Percentiles rank a stretch among this genome's conserved stretches.
Evolutionary conservation across 371 early-diverging fungal genomes (phyloP).

Genomic region (Mortierella sp.): DNA sequence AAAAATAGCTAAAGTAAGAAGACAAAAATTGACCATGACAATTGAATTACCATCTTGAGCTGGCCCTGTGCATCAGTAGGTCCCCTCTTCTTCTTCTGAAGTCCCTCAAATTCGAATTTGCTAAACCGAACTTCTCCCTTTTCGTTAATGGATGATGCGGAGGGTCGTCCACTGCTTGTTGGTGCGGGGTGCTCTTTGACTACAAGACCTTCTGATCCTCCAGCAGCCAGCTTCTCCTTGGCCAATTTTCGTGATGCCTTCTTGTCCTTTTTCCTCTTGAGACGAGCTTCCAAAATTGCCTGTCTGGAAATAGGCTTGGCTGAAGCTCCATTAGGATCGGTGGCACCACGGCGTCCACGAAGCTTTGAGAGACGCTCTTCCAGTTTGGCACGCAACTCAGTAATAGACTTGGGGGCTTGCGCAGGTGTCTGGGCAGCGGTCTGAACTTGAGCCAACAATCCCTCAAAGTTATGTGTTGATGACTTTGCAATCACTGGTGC

Average conservation of each 20-base stretch:
- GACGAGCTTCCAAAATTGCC: slow-evolving; percentile 81
- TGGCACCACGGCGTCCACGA: slow-evolving; percentile 78
- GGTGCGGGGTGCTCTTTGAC: slow-evolving; percentile 61
- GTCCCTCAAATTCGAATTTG: slow-evolving; percentile 76
- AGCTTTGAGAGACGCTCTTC: slow-evolving; percentile 77
- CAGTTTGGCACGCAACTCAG: slow-evolving; percentile 77
- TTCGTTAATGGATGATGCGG: slow-evolving; percentile 67
- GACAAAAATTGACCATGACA: not conserved
- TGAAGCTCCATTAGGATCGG: slow-evolving; percentile 50
- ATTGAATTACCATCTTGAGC: slow-evolving; percentile 71
- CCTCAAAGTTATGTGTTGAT: slow-evolving; percentile 53
- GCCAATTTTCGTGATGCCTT: slow-evolving; percentile 76
- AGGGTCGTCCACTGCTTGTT: slow-evolving; percentile 51
- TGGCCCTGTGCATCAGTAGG: slow-evolving; percentile 80
- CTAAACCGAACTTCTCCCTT: slow-evolving; percentile 78
- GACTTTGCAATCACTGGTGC: slow-evolving; percentile 53
- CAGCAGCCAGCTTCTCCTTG: slow-evolving; percentile 73
- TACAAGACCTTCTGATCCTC: slow-evolving; percentile 61
- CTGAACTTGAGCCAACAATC: slow-evolving; percentile 51
- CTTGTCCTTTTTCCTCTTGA: slow-evolving; percentile 81
- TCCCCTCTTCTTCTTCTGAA: slow-evolving; percentile 78
- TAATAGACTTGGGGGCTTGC: slow-evolving; percentile 61
- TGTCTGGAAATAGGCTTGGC: slow-evolving; percentile 74
- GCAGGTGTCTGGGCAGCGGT: slow-evolving; percentile 51
- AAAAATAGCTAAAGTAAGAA: not conserved